These are phyloP conservation scores for Aureobasidium mangrovei DNA, from an alignment of 2,329 filamentous ascomycete species.

Conservation along the genomic window DNA sequence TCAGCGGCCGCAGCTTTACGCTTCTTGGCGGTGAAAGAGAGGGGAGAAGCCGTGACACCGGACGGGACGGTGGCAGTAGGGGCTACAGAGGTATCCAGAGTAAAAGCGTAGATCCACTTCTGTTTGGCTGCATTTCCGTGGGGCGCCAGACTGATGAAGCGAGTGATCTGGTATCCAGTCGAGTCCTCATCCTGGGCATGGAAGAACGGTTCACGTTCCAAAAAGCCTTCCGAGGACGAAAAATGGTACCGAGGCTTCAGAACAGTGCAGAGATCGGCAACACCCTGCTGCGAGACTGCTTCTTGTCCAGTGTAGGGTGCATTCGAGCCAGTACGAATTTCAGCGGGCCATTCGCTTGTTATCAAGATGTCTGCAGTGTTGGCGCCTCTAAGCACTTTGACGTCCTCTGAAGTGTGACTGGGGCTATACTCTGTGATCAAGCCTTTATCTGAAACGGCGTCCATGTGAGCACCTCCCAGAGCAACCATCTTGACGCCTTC, in stretches of 20 bases:
- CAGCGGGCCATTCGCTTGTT: conserved; percentile 76
- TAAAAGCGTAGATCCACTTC: conserved; percentile 66
- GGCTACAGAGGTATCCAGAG: conserved; percentile 55
- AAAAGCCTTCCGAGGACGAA: conserved; percentile 64
- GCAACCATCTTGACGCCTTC: conserved; percentile 84
- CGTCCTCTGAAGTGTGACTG: conserved; percentile 14
- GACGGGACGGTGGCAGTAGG: conserved; percentile 52
- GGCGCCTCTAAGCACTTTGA: conserved; percentile 61
- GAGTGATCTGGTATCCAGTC: conserved; percentile 57
- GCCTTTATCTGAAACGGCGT: conserved; percentile 53
- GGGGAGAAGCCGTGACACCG: conserved; percentile 69
- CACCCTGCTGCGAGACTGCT: conserved; percentile 47
- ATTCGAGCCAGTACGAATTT: conserved; percentile 60
- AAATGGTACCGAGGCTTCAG: conserved; percentile 93
- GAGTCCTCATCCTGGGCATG: conserved; percentile 48
- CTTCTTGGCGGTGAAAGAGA: conserved; percentile 51
- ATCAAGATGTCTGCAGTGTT: conserved; percentile 78
- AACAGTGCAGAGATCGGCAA: conserved; percentile 68
- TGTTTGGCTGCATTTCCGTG: conserved; percentile 68
- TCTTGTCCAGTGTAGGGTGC: conserved; percentile 42
- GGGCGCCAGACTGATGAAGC: conserved; percentile 82
- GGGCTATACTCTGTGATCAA: conserved; percentile 34
- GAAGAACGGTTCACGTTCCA: conserved; percentile 88
- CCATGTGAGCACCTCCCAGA: conserved; percentile 56
- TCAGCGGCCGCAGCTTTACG: conserved; percentile 28